Percentiles rank a stretch among this genome's conserved stretches.
These are phyloP conservation scores for Crepidotus sp. DNA, from an alignment of 1,284 basidiomycete genomes.

Conservation along the genomic window DNA sequence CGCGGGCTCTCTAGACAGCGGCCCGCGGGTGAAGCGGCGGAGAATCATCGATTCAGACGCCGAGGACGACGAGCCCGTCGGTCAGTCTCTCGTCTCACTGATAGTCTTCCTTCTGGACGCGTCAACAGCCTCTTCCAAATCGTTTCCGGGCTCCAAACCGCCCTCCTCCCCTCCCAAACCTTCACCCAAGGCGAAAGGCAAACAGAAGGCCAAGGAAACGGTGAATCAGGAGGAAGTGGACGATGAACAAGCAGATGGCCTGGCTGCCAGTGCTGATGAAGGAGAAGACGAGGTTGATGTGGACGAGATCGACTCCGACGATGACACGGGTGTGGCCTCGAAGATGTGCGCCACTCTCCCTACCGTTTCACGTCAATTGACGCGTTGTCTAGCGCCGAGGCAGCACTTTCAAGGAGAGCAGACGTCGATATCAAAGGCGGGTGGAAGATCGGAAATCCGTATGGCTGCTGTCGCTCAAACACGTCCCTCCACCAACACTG, in stretches of 20 bases:
- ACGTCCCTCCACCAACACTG: not conserved
- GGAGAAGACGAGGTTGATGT: slow-evolving; percentile 45
- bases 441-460: slow-evolving; percentile 87
- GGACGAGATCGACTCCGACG: slow-evolving; percentile 36
- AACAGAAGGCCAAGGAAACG: slow-evolving; percentile 27
- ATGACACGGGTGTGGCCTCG: slow-evolving; percentile 34
- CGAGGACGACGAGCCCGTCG: slow-evolving; percentile 32
- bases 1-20: slow-evolving; percentile 1
- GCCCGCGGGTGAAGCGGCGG: slow-evolving; percentile 42
- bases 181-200: slow-evolving; percentile 19
- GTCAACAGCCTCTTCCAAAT: slow-evolving; percentile 3
- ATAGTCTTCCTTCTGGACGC: not conserved
- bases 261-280: slow-evolving; percentile 35
- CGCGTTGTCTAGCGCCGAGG: slow-evolving; percentile 51
- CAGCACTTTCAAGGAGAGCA: slow-evolving; percentile 49
- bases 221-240: slow-evolving; percentile 24
- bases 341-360: slow-evolving; percentile 48
- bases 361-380: slow-evolving; percentile 1
- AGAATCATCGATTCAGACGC: slow-evolving; percentile 61
- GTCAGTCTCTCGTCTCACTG: slow-evolving; percentile 7
- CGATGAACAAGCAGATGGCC: slow-evolving; percentile 36
- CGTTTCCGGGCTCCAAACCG: slow-evolving; percentile 14
- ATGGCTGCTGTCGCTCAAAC: slow-evolving; percentile 25
- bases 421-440: slow-evolving; percentile 77
- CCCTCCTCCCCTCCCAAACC: slow-evolving; percentile 16